Base-by-base conservation (phyloP, 306 rosid species). In the Carpinus viminea region DNA sequence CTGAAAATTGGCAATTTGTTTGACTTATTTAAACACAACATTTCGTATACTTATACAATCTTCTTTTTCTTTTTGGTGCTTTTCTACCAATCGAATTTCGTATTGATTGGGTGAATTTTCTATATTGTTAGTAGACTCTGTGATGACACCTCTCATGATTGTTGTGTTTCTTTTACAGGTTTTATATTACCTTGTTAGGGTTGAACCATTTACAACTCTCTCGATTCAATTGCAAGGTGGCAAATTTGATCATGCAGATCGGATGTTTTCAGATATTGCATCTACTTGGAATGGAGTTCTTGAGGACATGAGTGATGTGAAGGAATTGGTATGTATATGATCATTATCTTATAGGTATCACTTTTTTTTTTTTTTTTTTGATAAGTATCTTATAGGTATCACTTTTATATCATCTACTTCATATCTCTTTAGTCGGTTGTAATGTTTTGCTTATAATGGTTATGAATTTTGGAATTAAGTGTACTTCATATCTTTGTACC, bases 241-340 rank as follows among this genome's bases (percentile, higher is more conserved):
- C 36, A 91, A 91, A 77, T 95, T 95, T 85, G 99, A 95, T 89
- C 99, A 95, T 77, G 98, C 99, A 47, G 99, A 95, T 91, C 82
- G 99, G 78, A 91, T 95, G 99, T 95, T 95, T 85, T 93, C 89
- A 75, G 99, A 95, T 87, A 87, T 95, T 85, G 80, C 89, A 77
- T 86, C 88, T 77, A 95, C 99, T 38, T 95, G 99, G 99, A 86
- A 91, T 80, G 99, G 99, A 75, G 97, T 93, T 89, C 83, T 88
- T 77, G 98, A 95, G 77, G 97, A 95, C 79, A 95, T 93, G 99
- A 95, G 97, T 85, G 99, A 95, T 75, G 96, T 95, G 85, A 95
- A 95, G 79, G 99, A 95, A 91, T 80, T 95, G 95, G 99, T 95
- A 89, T 75, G 75, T 65, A 74, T 78, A 55, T 78, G 79, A 69